Percentiles rank a stretch among this genome's conserved stretches.
Evolutionary conservation across 257 asterid genomes (phyloP).

Genomic region (Buddleja alternifolia): DNA sequence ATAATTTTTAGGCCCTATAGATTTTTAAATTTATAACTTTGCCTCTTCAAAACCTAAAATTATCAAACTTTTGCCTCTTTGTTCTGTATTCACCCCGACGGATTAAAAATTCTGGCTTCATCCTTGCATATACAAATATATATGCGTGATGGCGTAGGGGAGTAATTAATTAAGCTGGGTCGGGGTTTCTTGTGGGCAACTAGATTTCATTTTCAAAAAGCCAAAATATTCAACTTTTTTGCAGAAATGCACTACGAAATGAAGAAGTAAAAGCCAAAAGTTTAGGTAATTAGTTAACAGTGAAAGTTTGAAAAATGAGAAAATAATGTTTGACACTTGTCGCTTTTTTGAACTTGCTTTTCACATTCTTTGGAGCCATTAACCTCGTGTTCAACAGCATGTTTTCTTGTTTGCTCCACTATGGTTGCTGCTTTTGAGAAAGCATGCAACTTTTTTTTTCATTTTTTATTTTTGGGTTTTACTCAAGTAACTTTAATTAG

Average conservation of each 20-base stretch:
- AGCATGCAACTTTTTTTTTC: conserved; percentile 9
- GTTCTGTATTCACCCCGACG: no score
- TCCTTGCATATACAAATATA: no score
- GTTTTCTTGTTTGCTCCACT: not conserved
- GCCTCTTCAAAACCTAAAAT: no score
- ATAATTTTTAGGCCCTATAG: no score
- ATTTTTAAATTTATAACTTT: no score
- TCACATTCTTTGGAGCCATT: conserved; percentile 20
- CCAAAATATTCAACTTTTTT: conserved; percentile 16
- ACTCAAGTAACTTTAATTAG: not conserved
- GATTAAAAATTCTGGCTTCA: no score
- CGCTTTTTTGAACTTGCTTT: conserved; percentile 36
- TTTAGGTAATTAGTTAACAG: conserved; percentile 34
- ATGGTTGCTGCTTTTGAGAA: conserved; percentile 32
- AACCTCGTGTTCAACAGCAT: not conserved
- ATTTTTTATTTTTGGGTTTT: not conserved
- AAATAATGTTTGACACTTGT: conserved; percentile 23
- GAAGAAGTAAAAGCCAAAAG: conserved; percentile 27
- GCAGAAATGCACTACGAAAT: conserved; percentile 13
- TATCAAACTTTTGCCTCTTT: no score
- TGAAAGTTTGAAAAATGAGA: conserved; percentile 22
- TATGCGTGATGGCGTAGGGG: conserved; percentile 13
- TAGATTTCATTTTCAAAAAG: not conserved
- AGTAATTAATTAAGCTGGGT: not conserved
- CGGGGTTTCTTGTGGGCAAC: conserved; percentile 21